These are phyloP conservation scores for Halteria grandinella DNA, from an alignment of 73 alveolate species.

Conservation along the genomic window DNA sequence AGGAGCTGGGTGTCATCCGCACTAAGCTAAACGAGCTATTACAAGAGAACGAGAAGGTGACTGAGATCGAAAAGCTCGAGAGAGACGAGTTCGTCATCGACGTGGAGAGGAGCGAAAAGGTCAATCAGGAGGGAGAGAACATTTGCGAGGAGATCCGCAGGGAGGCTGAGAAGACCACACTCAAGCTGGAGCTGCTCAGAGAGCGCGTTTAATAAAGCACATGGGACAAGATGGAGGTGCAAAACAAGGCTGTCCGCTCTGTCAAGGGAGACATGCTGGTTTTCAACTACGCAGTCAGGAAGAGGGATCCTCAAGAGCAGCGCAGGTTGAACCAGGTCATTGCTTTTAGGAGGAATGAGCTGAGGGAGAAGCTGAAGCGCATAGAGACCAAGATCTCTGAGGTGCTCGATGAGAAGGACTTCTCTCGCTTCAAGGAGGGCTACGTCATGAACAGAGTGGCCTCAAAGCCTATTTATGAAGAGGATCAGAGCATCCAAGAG, in stretches of 20 bases:
- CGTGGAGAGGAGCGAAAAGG: constrained; percentile 80
- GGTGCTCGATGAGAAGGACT: constrained; percentile 59
- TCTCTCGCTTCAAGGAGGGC: constrained; percentile 52
- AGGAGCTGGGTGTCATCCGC: constrained; percentile 79
- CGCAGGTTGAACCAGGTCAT: constrained; percentile 65
- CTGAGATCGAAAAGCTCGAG: constrained; percentile 90
- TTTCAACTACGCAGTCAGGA: constrained; percentile 75
- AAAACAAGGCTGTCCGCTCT: constrained; percentile 69
- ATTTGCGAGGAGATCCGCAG: constrained; percentile 84
- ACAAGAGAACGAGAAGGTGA: constrained; percentile 87
- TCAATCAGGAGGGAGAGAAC: constrained; percentile 80
- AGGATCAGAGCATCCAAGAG: constrained; percentile 54
- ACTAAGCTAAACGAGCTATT: constrained; percentile 79
- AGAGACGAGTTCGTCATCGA: constrained; percentile 96
- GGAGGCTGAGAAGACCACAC: constrained; percentile 74
- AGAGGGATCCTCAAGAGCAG: constrained; percentile 68
- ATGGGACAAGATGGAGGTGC: constrained; percentile 84
- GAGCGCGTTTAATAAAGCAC: constrained; percentile 76
- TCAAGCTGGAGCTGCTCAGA: constrained; percentile 71
- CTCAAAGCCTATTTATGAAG: constrained; percentile 60
- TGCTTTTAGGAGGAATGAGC: constrained; percentile 78
- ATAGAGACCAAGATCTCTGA: constrained; percentile 59
- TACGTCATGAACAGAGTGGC: constrained; percentile 64
- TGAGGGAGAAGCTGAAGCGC: constrained; percentile 66
- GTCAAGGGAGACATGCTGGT: constrained; percentile 72